A percentile compares a stretch with the other conserved stretches of the same genome.
phyloP scores from a whole-genome alignment of 768 basidiomycete genomes.

The Kwoniella mangroviensis region DNA sequence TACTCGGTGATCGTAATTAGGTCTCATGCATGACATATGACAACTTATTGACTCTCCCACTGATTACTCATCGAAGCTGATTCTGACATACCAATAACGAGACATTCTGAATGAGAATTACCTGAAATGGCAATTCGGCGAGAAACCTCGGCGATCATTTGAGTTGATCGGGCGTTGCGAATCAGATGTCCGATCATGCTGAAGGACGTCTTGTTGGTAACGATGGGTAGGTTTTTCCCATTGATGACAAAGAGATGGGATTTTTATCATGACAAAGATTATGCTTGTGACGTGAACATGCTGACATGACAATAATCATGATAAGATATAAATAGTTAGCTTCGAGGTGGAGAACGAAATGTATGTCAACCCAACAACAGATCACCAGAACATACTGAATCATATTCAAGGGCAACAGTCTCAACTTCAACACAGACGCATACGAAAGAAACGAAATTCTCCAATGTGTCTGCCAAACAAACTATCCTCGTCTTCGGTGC shows the following conservation, averaged over 20 bases:
- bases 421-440: no score
- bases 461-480: constrained; percentile 21
- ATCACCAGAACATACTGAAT: background rate
- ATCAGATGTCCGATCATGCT: background rate
- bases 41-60: background rate
- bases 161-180: background rate
- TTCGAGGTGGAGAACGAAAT: background rate
- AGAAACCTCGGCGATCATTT: background rate
- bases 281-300: background rate
- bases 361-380: background rate
- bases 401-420: no score
- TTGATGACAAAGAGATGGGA: constrained; percentile 9
- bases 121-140: constrained; percentile 8
- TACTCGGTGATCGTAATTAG: background rate
- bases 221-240: background rate
- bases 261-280: background rate
- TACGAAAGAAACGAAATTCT: background rate
- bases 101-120: background rate
- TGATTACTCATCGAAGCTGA: background rate
- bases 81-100: background rate
- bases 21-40: background rate
- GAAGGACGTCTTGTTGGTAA: background rate
- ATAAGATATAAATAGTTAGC: background rate
- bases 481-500: constrained; percentile 30
- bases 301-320: background rate